These are phyloP conservation scores for Phoma sp. DNA, from an alignment of 2,329 filamentous ascomycete species.

Conservation along the genomic window DNA sequence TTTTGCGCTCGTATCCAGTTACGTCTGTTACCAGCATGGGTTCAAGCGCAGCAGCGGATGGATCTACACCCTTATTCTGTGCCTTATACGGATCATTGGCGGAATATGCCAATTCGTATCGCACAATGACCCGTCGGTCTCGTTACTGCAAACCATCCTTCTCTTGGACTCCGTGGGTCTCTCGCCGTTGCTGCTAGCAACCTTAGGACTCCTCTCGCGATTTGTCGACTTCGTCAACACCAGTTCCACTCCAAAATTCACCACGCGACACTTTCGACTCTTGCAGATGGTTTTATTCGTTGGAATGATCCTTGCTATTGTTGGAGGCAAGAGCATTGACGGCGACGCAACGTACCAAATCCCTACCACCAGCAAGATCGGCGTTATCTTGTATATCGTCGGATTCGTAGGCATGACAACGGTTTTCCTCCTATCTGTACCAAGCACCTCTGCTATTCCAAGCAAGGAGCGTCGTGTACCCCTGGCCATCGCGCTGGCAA, in stretches of 20 bases:
- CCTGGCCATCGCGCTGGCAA: constrained; percentile 21
- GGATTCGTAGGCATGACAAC: constrained; percentile 19
- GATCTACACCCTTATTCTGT: constrained; percentile 61
- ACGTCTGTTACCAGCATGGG: constrained; percentile 48
- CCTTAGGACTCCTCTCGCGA: constrained; percentile 53
- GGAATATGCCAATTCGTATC: constrained; percentile 58
- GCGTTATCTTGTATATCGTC: constrained; percentile 26
- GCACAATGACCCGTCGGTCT: constrained; percentile 50
- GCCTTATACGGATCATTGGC: constrained; percentile 59
- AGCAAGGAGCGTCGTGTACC: constrained; percentile 22
- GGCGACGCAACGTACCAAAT: constrained; percentile 22
- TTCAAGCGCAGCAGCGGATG: constrained; percentile 57
- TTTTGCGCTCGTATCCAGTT: constrained; percentile 35
- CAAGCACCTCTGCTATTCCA: constrained; percentile 4
- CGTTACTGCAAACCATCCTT: constrained; percentile 51
- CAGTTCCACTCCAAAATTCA: constrained; percentile 24
- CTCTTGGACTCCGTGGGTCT: constrained; percentile 57
- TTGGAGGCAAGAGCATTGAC: constrained; percentile 21
- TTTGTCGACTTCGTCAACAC: constrained; percentile 29
- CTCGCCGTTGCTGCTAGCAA: constrained; percentile 56
- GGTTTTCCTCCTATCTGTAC: constrained; percentile 14
- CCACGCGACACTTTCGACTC: constrained; percentile 34
- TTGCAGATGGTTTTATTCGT: constrained; percentile 40
- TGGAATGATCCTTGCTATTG: constrained; percentile 47
- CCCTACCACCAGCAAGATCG: constrained; percentile 25